Evolutionary conservation across 1,139 yeast species (phyloP).

Genomic region (Yamadazyma sp.): DNA sequence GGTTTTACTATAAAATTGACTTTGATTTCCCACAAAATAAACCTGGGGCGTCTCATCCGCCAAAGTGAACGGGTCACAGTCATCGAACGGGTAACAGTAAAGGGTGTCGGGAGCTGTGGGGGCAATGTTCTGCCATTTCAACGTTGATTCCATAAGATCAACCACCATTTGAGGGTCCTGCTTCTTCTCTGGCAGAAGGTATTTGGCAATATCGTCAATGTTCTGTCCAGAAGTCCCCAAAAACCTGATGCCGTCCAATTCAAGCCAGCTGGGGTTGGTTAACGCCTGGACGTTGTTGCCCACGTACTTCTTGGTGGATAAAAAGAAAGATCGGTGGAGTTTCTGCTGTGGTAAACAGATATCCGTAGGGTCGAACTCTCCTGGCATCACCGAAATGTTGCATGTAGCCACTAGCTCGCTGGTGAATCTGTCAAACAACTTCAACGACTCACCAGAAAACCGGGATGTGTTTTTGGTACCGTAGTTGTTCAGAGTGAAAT

Average conservation of each 20-base stretch:
- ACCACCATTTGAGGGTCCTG: slow-evolving; percentile 29
- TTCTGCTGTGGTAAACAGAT: slow-evolving; percentile 88
- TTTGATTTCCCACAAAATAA: slow-evolving; percentile 84
- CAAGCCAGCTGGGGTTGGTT: slow-evolving; percentile 79
- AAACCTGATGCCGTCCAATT: slow-evolving; percentile 51
- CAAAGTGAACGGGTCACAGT: slow-evolving; percentile 78
- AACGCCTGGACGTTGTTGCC: slow-evolving; percentile 43
- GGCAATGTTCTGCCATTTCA: slow-evolving; percentile 82
- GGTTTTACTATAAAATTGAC: slow-evolving; percentile 45
- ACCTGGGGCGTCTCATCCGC: slow-evolving; percentile 74
- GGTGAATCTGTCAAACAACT: slow-evolving; percentile 56
- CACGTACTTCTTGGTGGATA: slow-evolving; percentile 42
- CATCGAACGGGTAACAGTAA: slow-evolving; percentile 83
- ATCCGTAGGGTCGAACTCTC: slow-evolving; percentile 80
- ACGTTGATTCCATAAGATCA: slow-evolving; percentile 63
- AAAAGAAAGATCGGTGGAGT: slow-evolving; percentile 71
- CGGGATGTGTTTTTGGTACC: slow-evolving; percentile 54
- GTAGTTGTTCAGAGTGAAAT: slow-evolving; percentile 42
- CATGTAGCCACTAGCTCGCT: slow-evolving; percentile 58
- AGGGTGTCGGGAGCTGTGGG: slow-evolving; percentile 98
- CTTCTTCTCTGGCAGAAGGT: slow-evolving; percentile 33
- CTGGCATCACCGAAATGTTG: slow-evolving; percentile 82
- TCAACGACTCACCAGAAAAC: slow-evolving; percentile 43
- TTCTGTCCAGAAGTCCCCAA: slow-evolving; percentile 87
- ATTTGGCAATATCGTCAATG: slow-evolving; percentile 72